A percentile compares a stretch with the other conserved stretches of the same genome.
phyloP scores from a whole-genome alignment of 192 early-diverging fungal genomes.

The Coemansia reversa region DNA sequence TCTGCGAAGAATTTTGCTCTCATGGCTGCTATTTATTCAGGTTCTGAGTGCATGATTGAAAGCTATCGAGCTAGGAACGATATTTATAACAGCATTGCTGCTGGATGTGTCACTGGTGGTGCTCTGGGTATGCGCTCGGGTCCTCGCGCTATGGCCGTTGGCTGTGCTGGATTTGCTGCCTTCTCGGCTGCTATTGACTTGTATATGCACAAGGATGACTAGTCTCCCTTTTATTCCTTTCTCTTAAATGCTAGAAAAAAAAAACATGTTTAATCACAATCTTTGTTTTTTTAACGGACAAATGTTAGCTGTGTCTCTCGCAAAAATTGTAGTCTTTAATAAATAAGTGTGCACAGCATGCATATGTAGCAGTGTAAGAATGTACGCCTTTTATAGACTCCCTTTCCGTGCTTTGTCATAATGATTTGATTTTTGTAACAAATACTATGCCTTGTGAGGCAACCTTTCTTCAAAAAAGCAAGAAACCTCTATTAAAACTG shows the following conservation, averaged over 20 bases:
- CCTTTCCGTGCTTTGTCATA: neutral
- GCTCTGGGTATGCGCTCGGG: conserved; percentile 73
- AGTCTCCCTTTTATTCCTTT: conserved; percentile 5
- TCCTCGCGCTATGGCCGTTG: conserved; percentile 69
- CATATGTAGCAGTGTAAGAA: neutral
- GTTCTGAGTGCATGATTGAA: conserved; percentile 94
- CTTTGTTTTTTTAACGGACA: neutral
- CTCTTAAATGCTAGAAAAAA: neutral
- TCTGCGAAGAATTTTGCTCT: conserved; percentile 93
- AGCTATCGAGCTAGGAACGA: conserved; percentile 96
- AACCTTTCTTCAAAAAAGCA: too few species aligned
- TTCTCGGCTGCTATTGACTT: conserved; percentile 92
- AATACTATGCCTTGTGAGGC: neutral
- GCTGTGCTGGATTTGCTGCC: conserved; percentile 92
- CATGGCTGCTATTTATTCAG: conserved; percentile 88
- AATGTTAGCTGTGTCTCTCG: neutral
- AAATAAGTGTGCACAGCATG: neutral
- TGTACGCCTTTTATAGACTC: neutral
- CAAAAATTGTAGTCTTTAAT: neutral
- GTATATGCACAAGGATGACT: conserved; percentile 69
- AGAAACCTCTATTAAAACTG: too few species aligned
- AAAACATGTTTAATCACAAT: neutral
- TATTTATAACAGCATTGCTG: conserved; percentile 81
- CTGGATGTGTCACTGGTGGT: conserved; percentile 93
- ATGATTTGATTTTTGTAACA: neutral